A percentile compares a stretch with the other conserved stretches of the same genome.
phyloP scores from a whole-genome alignment of 2,329 filamentous ascomycete genomes.

The Microdochium bolleyi region DNA sequence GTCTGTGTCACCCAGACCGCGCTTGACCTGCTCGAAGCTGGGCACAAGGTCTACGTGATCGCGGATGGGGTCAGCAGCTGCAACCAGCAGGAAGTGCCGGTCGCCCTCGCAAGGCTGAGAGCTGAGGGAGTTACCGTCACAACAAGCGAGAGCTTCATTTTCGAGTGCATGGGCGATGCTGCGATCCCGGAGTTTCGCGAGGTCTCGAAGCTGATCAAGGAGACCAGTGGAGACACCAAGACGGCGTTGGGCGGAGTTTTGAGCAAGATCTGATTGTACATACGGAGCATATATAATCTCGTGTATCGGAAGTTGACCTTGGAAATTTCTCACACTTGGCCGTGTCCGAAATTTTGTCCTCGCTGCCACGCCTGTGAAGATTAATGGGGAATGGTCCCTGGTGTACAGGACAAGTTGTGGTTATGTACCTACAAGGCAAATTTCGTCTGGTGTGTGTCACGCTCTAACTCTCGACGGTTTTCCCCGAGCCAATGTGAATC shows the following conservation, averaged over 20 bases:
- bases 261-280: constrained; percentile 42
- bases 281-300: too few species aligned
- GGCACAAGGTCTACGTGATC: constrained; percentile 78
- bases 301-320: too few species aligned
- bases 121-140: constrained; percentile 73
- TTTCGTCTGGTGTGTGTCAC: too few species aligned
- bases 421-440: too few species aligned
- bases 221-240: constrained; percentile 63
- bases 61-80: constrained; percentile 87
- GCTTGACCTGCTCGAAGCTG: constrained; percentile 66
- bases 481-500: too few species aligned
- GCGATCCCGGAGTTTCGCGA: constrained; percentile 62
- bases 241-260: constrained; percentile 58
- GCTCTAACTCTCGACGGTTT: too few species aligned
- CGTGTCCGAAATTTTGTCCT: too few species aligned
- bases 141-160: constrained; percentile 82
- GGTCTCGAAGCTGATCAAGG: constrained; percentile 72
- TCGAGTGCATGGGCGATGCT: constrained; percentile 84
- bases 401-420: too few species aligned
- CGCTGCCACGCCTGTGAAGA: too few species aligned
- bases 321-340: too few species aligned
- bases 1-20: constrained; percentile 93
- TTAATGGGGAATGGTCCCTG: too few species aligned
- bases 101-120: constrained; percentile 71
- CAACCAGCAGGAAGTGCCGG: constrained; percentile 70